Conservation (phyloP, 2,329 filamentous ascomycete species). For the Lasiodiplodia sp. region DNA sequence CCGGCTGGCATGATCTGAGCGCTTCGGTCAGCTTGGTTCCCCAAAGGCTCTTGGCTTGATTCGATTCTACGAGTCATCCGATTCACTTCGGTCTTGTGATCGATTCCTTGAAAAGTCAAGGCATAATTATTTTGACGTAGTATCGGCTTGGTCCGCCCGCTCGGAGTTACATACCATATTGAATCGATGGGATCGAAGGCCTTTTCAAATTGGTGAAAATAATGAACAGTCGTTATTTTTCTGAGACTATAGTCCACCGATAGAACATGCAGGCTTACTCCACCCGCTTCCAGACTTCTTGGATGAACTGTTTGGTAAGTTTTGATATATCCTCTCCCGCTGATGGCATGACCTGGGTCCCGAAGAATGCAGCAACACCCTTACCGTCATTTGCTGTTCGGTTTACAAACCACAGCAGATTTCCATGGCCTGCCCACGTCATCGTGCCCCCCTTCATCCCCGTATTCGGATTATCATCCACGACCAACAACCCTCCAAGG, state of each 20-base stretch:
- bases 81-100: no score
- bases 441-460: conserved; percentile 37
- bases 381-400: conserved; percentile 7
- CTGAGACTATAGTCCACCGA: neutral
- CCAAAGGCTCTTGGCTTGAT: no score
- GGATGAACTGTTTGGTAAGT: conserved; percentile 36
- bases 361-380: conserved; percentile 37
- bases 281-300: conserved; percentile 35
- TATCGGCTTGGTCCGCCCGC: no score
- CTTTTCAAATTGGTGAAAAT: no score
- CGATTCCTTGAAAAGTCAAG: no score
- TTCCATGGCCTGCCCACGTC: conserved; percentile 38
- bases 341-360: conserved; percentile 38
- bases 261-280: neutral
- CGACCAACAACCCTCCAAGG: conserved; percentile 35
- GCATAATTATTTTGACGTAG: no score
- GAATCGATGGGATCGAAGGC: no score
- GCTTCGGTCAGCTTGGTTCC: no score
- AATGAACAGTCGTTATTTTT: no score
- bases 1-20: no score
- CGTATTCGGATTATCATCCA: conserved; percentile 34
- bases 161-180: no score
- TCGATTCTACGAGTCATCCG: no score
- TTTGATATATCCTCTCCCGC: conserved; percentile 34
- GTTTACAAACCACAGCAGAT: conserved; percentile 37